phyloP scores from a whole-genome alignment of 73 alveolate species.

The Paramecium sonneborni region DNA sequence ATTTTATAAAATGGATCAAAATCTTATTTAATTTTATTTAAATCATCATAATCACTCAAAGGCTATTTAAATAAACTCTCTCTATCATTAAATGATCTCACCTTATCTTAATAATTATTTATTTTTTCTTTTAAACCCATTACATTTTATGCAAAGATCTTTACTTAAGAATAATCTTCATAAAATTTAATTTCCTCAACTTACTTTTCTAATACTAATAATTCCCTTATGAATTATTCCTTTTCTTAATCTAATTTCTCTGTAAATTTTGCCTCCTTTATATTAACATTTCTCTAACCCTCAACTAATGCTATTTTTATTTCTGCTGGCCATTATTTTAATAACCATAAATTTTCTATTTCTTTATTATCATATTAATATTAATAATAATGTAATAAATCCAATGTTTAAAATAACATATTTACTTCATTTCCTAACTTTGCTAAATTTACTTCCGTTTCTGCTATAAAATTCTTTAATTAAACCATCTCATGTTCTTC shows the following conservation, averaged over 20 bases:
- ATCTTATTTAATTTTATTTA: conserved; percentile 71
- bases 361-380: conserved; percentile 30
- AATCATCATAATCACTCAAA: conserved; percentile 77
- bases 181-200: conserved; percentile 79
- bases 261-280: conserved; percentile 78
- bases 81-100: conserved; percentile 83
- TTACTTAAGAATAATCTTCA: conserved; percentile 73
- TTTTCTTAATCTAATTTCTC: conserved; percentile 83
- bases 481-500: conserved; percentile 61
- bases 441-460: conserved; percentile 65
- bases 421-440: conserved; percentile 31
- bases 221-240: conserved; percentile 72
- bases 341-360: conserved; percentile 27
- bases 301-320: conserved; percentile 72
- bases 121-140: conserved; percentile 74
- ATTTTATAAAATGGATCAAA: conserved; percentile 81
- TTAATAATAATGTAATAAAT: not conserved
- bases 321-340: conserved; percentile 74
- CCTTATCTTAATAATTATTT: conserved; percentile 70
- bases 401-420: conserved; percentile 1
- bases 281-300: conserved; percentile 74
- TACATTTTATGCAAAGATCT: conserved; percentile 70
- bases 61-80: conserved; percentile 76
- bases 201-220: conserved; percentile 62
- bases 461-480: conserved; percentile 59